Evolutionary conservation across 2,329 filamentous ascomycete species (phyloP), one percentile per base, ranked within the genome.

Genomic region (Phialocephala subalpina): DNA sequence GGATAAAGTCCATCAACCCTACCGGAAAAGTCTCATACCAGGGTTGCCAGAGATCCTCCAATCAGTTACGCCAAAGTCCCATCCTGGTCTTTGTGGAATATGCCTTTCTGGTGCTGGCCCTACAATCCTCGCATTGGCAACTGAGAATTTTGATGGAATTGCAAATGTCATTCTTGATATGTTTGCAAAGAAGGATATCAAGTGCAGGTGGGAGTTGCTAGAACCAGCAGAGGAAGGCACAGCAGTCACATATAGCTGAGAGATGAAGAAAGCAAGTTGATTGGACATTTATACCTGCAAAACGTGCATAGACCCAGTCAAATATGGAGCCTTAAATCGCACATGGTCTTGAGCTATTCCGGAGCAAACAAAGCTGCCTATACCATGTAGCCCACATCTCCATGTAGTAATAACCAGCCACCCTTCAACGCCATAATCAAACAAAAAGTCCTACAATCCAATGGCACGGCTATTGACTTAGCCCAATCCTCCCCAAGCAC

Each of bases 1-100:
- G 81, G 96, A 99, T 83, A 97, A 94, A 81, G 89, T 99, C 67
- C 96, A 99, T 82, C 96, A 99, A 80, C 96, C 94, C 52, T 98
- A 99, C 82, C 91, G 96, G 62, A 91, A 96, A 80, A 91, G 87
- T 1, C 87, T 99, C 68, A 97, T 99, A 72, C 96, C 96, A 0
- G 96, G 95, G 0, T 85, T 99, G 64, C 91, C 92, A 18, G 92
- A 97, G 77, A 95, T 99, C 62, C 88, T 99, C 60, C 88, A 93
- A 78, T 95, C 91, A 67, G 94, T 98, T 83, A 97, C 92, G 12
- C 96, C 95, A 33, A 87, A 88, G 75, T 91, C 91, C 5, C 93
- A 97, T 77, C 90, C 92, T 1, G 96, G 96, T 6, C 87, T 99
- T 62, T 85, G 97, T 62, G 96, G 96, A 47, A 97, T 98, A 69